These are phyloP conservation scores for Haplosporangium sp. DNA, from an alignment of 371 early-diverging fungal genomes.

Conservation along the genomic window DNA sequence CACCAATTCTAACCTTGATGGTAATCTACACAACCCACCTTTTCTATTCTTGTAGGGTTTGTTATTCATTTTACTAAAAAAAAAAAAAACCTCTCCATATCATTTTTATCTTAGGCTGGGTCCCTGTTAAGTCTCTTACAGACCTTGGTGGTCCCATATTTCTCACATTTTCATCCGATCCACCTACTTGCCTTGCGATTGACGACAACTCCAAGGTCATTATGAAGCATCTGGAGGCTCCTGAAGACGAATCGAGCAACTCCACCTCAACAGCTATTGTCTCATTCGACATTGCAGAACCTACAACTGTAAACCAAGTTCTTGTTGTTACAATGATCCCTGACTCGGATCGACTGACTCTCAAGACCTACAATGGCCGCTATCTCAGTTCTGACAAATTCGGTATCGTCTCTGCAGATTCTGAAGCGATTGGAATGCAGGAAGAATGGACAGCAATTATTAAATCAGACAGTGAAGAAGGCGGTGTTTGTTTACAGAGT, in stretches of 20 bases:
- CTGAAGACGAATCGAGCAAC: constrained; percentile 9
- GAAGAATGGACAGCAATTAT: constrained; percentile 85
- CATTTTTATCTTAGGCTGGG: constrained; percentile 66
- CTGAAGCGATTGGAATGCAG: constrained; percentile 83
- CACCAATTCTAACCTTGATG: constrained; percentile 55
- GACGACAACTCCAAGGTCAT: constrained; percentile 66
- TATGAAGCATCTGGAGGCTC: constrained; percentile 59
- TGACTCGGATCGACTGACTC: constrained; percentile 65
- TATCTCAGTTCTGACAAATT: constrained; percentile 87
- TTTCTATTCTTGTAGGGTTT: too few species aligned
- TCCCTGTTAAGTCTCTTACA: constrained; percentile 67
- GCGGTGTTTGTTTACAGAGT: constrained; percentile 78
- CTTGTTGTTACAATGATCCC: constrained; percentile 73
- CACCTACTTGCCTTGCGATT: constrained; percentile 68
- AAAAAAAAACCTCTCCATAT: too few species aligned
- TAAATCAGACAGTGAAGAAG: constrained; percentile 62
- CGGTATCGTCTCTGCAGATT: constrained; percentile 77
- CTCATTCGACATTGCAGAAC: constrained; percentile 61
- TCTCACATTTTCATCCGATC: constrained; percentile 74
- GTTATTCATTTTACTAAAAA: too few species aligned
- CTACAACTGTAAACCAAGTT: constrained; percentile 76
- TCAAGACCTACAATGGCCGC: constrained; percentile 76
- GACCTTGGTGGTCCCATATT: constrained; percentile 82
- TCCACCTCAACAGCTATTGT: not conserved
- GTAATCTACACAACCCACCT: constrained; percentile 14